Base-by-base conservation (phyloP, 1,139 yeast species). In the Suhomyces bolitotheri region DNA sequence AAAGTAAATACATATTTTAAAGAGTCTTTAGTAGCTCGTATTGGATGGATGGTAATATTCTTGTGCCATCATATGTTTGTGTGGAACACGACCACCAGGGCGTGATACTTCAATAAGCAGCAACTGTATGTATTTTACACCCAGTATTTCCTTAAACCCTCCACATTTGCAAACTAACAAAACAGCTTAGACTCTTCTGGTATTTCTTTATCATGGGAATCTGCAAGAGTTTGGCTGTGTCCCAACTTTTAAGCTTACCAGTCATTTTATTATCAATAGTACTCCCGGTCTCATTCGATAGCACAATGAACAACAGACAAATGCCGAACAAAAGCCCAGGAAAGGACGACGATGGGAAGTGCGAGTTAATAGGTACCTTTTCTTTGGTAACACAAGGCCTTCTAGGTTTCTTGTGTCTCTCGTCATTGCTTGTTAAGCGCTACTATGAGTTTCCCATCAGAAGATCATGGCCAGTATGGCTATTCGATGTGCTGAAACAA, bases 401-500 rank as follows among this genome's bases (percentile, higher is more conserved):
- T 4, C 58, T 92, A 63, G 98, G 97, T 0, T 58, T 82, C 5
- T 64, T 88, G 22, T 90, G 96, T 17, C 60, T 92, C 9, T 72
- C 82, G 13, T 78, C 94, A 2, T 68, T 92, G 34, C 77, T 89
- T 3, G 62, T 81, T 45, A 92, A 92, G 53, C 70, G 98, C 38
- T 76, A 68, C 45, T 77, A 80, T 46, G 97, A 92, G 56, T 73
- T 75, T 41, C 97, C 97, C 0, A 58, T 73, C 31, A 73, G 90
- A 43, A 68, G 97, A 46, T 88, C 95, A 7, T 80, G 96, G 88
- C 73, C 76, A 38, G 82, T 90, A 11, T 92, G 97, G 97, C 56
- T 75, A 14, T 90, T 80, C 54, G 98, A 92, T 55, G 95, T 92
- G 1, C 77, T 87, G 20, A 92, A 92, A 53, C 98, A 92, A 57